Base-by-base conservation (phyloP, 805 yeast genomes). In the Zygosaccharomyces rouxii region DNA sequence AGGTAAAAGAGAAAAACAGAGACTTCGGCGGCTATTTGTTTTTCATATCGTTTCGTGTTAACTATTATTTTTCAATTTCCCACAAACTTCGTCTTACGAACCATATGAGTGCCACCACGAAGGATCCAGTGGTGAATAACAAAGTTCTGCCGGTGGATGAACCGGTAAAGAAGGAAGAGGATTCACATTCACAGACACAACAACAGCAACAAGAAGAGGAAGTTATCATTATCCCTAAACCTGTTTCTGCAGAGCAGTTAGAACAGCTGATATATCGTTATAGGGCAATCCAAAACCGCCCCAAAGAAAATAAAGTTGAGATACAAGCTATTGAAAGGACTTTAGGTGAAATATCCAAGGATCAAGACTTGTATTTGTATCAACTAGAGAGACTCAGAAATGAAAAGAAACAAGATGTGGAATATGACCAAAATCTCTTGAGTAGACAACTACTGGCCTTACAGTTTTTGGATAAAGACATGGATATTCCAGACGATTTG, bases 391-490 rank as follows among this genome's bases (percentile, higher is more conserved):
- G 58, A 19, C 38, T 77, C 11, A 70, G 72, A 39, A 42, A 47
- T 11, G 48, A 51, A 39, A 42, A 48, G 21, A 42, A 56, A 19
- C 59, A 64, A 47, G 57, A 51, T 16, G 60, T 64, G 43, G 50
- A 59, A 4, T 71, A 79, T 35, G 79, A 82, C 55, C 53, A 68
- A 5, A 72, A 67, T 2, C 57, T 81, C 13, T 66, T 86, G 44
- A 68, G 73, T 38, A 75, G 78, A 49, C 95, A 86, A 62, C 62
- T 86, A 18, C 65, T 79, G 14, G 84, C 83, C 0, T 73, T 85
- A 44, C 86, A 85, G 59, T 59, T 84, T 14, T 65, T 86, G 35
- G 77, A 88, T 2, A 79, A 74, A 55, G 88, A 85, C 62, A 55
- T 83, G 50, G 86, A 82, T 59, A 64, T 86, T 41, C 89, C 92